phyloP scores from a whole-genome alignment of 192 early-diverging fungal genomes.

The Rhizoclosmatium globosum region DNA sequence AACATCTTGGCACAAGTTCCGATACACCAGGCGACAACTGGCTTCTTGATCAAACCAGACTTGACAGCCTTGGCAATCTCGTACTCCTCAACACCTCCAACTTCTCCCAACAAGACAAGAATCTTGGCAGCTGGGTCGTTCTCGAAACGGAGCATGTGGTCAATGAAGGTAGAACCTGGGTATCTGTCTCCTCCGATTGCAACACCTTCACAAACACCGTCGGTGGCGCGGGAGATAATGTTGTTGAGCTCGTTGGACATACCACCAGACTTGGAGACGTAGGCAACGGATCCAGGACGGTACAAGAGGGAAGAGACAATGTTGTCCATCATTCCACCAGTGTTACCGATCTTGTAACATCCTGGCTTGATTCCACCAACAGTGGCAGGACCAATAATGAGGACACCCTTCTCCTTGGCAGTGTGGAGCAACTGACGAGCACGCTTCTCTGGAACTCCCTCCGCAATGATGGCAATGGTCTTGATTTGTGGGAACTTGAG shows the following conservation, averaged over 20 bases:
- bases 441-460: slow-evolving; percentile 97
- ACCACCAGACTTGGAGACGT: slow-evolving; percentile 98
- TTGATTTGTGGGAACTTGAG: slow-evolving; percentile 85
- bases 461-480: slow-evolving; percentile 97
- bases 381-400: slow-evolving; percentile 97
- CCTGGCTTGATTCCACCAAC: slow-evolving; percentile 99
- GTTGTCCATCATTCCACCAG: slow-evolving; percentile 99
- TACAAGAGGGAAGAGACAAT: slow-evolving; percentile 98
- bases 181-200: slow-evolving; percentile 99
- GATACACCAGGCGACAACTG: slow-evolving; percentile 99
- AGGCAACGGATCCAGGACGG: slow-evolving; percentile 94
- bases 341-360: slow-evolving; percentile 99
- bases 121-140: slow-evolving; percentile 93
- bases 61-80: slow-evolving; percentile 90
- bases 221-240: slow-evolving; percentile 94
- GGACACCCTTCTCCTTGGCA: slow-evolving; percentile 79
- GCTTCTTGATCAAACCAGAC: slow-evolving; percentile 91
- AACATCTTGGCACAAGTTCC: slow-evolving; percentile 99
- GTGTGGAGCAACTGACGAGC: slow-evolving; percentile 90
- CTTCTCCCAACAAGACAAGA: slow-evolving; percentile 94
- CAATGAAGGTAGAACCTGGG: slow-evolving; percentile 97
- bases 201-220: slow-evolving; percentile 99
- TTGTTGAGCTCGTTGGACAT: slow-evolving; percentile 99
- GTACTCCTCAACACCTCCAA: slow-evolving; percentile 98
- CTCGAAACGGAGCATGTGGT: slow-evolving; percentile 96